Conservation (phyloP, 768 basidiomycete genomes). For the Sporobolomyces pararoseus region DNA sequence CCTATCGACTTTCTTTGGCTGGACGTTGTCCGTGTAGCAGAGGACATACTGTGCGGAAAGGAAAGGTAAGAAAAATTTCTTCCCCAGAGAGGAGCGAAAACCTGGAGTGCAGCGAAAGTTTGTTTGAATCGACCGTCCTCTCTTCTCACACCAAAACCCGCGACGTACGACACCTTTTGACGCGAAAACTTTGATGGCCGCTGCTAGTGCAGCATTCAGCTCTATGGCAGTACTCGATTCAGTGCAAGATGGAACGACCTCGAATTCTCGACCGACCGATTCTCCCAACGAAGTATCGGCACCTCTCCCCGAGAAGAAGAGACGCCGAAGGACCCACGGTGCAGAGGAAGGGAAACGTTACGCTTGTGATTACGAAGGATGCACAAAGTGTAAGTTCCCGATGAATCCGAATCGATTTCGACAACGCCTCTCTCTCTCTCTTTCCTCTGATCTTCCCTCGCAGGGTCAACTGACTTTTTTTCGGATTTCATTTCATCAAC, state of each 20-base stretch:
- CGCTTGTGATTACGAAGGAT: slow-evolving; percentile 30
- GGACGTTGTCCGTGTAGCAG: too few species aligned
- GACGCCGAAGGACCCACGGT: slow-evolving; percentile 12
- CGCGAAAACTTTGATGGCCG: too few species aligned
- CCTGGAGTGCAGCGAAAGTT: too few species aligned
- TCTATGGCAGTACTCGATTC: slow-evolving; percentile 26
- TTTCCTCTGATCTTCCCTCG: not conserved
- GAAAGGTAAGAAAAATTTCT: too few species aligned
- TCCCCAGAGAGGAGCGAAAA: too few species aligned
- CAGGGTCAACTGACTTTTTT: too few species aligned
- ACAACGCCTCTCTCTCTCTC: too few species aligned
- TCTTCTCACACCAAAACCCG: too few species aligned
- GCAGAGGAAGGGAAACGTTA: slow-evolving; percentile 34
- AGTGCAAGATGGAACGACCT: not conserved
- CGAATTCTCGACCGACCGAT: not conserved
- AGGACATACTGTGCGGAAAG: too few species aligned
- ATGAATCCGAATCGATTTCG: not conserved
- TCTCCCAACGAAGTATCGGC: not conserved
- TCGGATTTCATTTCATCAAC: not conserved
- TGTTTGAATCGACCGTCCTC: too few species aligned
- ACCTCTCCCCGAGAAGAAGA: slow-evolving; percentile 24
- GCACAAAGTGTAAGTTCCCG: slow-evolving; percentile 32
- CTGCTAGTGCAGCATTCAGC: slow-evolving; percentile 15
- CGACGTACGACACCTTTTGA: too few species aligned
- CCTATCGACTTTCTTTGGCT: too few species aligned